Evolutionary conservation across 2,329 filamentous ascomycete species (phyloP).

Genomic region (Trichophyton rubrum): DNA sequence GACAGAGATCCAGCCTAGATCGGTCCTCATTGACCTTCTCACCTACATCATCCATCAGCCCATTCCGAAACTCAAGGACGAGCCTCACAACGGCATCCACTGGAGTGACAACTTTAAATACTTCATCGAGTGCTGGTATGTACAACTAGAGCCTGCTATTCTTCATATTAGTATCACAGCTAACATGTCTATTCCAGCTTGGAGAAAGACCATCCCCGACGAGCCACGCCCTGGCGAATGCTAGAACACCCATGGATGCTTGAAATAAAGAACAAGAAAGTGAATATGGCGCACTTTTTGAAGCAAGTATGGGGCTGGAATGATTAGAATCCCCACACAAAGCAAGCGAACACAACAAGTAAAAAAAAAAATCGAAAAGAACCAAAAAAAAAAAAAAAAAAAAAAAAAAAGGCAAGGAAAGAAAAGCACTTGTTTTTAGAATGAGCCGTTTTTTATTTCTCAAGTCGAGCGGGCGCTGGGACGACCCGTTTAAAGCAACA

Average conservation of each 20-base stretch:
- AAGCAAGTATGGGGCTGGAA: conserved; percentile 97
- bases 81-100: conserved; percentile 73
- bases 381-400: background rate
- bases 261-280: conserved; percentile 88
- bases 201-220: conserved; percentile 77
- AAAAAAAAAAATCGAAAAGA: background rate
- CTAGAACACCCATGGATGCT: conserved; percentile 98
- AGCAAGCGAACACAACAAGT: background rate
- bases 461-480: background rate
- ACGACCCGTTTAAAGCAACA: background rate
- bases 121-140: conserved; percentile 98
- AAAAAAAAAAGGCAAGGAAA: background rate
- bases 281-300: conserved; percentile 94
- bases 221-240: conserved; percentile 97
- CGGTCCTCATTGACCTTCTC: conserved; percentile 83
- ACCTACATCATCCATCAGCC: conserved; percentile 96
- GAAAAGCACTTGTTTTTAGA: background rate
- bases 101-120: conserved; percentile 99
- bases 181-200: conserved; percentile 44
- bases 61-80: conserved; percentile 91
- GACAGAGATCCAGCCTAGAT: conserved; percentile 85
- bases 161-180: background rate
- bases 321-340: conserved; percentile 33
- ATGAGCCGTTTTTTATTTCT: background rate
- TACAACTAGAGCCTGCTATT: conserved; percentile 20